Conservation (phyloP, 129 eudicot species). For the Artemisia tridentata region DNA sequence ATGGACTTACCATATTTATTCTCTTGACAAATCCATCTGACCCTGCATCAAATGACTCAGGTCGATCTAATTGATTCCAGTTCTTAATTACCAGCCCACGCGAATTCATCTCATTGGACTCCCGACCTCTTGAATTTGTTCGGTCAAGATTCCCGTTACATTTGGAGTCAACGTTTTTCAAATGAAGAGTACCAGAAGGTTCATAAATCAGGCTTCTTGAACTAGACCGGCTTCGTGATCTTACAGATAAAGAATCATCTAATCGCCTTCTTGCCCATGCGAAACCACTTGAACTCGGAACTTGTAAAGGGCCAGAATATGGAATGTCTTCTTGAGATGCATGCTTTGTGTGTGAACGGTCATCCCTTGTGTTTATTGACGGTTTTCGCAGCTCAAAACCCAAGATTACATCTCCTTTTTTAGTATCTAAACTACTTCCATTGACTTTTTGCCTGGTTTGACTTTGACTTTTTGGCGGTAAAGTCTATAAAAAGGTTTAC, state of each 20-base stretch:
- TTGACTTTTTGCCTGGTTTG: slow-evolving; percentile 47
- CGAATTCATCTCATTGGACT: slow-evolving; percentile 33
- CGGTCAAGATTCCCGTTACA: slow-evolving; percentile 47
- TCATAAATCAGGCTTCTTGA: slow-evolving; percentile 75
- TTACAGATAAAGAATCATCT: slow-evolving; percentile 58
- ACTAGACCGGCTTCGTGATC: slow-evolving; percentile 87
- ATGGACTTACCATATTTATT: slow-evolving; percentile 52
- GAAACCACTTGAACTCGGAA: slow-evolving; percentile 89
- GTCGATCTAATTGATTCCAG: slow-evolving; percentile 73
- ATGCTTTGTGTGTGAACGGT: slow-evolving; percentile 63
- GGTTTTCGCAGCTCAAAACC: slow-evolving; percentile 50
- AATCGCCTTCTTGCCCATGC: slow-evolving; percentile 89
- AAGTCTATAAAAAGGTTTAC: slow-evolving; percentile 43
- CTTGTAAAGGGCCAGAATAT: slow-evolving; percentile 81
- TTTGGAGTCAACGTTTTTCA: slow-evolving; percentile 34
- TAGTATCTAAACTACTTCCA: slow-evolving; percentile 36
- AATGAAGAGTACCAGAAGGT: slow-evolving; percentile 52
- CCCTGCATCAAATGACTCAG: slow-evolving; percentile 79
- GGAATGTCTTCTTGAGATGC: slow-evolving; percentile 87
- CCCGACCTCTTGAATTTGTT: slow-evolving; percentile 35
- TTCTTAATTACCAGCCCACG: slow-evolving; percentile 36
- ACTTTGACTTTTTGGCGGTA: slow-evolving; percentile 35
- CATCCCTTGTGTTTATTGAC: slow-evolving; percentile 39
- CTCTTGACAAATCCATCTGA: slow-evolving; percentile 46
- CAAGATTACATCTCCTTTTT: slow-evolving; percentile 48